phyloP scores from a whole-genome alignment of 2,329 filamentous ascomycete genomes.

The Fusarium acutatum region DNA sequence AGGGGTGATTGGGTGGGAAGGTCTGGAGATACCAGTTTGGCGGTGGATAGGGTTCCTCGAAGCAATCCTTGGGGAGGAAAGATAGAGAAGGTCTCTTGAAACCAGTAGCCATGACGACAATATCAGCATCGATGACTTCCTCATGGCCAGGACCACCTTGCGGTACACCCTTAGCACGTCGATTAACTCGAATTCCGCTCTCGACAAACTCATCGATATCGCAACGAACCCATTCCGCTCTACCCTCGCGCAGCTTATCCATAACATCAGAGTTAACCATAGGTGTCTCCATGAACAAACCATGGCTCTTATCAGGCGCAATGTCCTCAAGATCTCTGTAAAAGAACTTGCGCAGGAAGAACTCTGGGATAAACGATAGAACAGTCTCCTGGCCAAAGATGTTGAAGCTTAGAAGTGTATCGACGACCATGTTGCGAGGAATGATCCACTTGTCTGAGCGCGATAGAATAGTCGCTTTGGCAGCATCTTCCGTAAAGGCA shows the following conservation, averaged over 20 bases:
- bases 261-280: conserved; percentile 90
- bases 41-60: conserved; percentile 76
- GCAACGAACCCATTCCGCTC: conserved; percentile 81
- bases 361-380: conserved; percentile 81
- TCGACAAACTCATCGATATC: conserved; percentile 75
- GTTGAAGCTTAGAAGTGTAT: conserved; percentile 78
- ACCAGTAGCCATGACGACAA: conserved; percentile 85
- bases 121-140: conserved; percentile 73
- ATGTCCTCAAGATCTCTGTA: conserved; percentile 82
- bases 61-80: conserved; percentile 79
- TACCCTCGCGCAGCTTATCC: conserved; percentile 74
- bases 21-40: conserved; percentile 92
- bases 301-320: conserved; percentile 70
- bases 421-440: conserved; percentile 78
- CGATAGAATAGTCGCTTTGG: conserved; percentile 76
- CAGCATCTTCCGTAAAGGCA: conserved; percentile 71
- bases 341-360: conserved; percentile 78
- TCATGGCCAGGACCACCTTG: conserved; percentile 77
- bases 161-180: conserved; percentile 75
- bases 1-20: conserved; percentile 78
- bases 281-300: conserved; percentile 80
- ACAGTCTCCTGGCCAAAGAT: conserved; percentile 80
- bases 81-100: conserved; percentile 76
- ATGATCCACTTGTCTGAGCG: conserved; percentile 90
- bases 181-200: conserved; percentile 74